Evolutionary conservation across 371 early-diverging fungal genomes (phyloP).

Genomic region (Mortierella sp.): DNA sequence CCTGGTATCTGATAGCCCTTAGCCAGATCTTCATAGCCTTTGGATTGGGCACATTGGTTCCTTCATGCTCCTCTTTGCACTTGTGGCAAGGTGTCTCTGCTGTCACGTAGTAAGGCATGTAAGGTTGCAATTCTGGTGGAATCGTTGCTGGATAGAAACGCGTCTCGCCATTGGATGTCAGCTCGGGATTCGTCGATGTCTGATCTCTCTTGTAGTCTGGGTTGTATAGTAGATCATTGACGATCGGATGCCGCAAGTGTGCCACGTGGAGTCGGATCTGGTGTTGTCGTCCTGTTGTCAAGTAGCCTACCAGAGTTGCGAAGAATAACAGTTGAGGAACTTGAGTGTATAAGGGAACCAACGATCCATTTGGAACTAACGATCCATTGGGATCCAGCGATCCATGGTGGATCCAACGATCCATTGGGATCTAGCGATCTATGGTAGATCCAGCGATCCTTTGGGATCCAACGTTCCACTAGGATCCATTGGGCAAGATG

Average conservation of each 20-base stretch:
- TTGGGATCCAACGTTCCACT: no score
- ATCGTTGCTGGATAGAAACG: slow-evolving; percentile 43
- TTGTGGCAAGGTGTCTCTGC: slow-evolving; percentile 42
- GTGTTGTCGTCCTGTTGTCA: slow-evolving; percentile 48
- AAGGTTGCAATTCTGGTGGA: slow-evolving; percentile 41
- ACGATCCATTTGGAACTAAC: no score
- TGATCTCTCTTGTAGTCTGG: slow-evolving; percentile 14
- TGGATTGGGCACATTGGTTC: slow-evolving; percentile 24
- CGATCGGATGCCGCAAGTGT: slow-evolving; percentile 37
- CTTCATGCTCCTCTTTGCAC: slow-evolving; percentile 33
- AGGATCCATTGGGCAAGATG: no score
- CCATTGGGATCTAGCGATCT: no score
- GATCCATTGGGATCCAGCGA: no score
- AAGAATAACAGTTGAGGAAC: not conserved
- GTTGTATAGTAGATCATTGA: slow-evolving; percentile 45
- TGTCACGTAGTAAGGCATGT: slow-evolving; percentile 43
- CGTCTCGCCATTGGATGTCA: slow-evolving; percentile 28
- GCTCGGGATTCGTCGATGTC: not conserved
- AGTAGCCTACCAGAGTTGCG: slow-evolving; percentile 7
- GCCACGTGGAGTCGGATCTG: slow-evolving; percentile 51
- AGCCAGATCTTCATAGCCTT: slow-evolving; percentile 52
- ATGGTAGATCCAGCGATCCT: no score
- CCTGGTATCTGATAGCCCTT: slow-evolving; percentile 43
- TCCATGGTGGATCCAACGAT: no score
- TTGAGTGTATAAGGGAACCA: not conserved